A percentile compares a stretch with the other conserved stretches of the same genome.
Conservation (phyloP, 1,284 basidiomycete genomes). For the Pseudozyma sp. region DNA sequence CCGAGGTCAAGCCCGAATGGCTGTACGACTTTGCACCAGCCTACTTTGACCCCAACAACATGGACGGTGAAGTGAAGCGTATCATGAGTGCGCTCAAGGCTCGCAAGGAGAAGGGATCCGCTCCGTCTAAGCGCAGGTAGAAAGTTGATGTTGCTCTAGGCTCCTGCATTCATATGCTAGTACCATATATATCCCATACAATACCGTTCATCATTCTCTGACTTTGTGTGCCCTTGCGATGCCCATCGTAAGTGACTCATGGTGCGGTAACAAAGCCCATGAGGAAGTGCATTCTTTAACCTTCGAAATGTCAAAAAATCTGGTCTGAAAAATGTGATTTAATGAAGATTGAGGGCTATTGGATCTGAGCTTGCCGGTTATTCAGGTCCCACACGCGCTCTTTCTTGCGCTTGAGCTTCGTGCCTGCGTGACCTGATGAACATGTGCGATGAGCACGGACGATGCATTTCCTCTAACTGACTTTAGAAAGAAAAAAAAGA, state of each 20-base stretch:
- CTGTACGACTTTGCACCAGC: conserved; percentile 81
- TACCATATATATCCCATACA: conserved; percentile 5
- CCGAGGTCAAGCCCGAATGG: conserved; percentile 91
- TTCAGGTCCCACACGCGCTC: no score
- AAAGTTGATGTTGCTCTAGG: not conserved
- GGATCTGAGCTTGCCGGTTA: no score
- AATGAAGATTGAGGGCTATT: no score
- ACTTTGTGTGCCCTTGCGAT: no score
- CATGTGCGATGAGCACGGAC: conserved; percentile 1
- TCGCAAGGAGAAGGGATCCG: conserved; percentile 46
- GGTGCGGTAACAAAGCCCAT: no score
- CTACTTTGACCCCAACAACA: conserved; percentile 78
- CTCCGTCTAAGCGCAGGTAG: conserved; percentile 32
- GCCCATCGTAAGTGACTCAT: no score
- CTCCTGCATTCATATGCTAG: not conserved
- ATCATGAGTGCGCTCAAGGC: conserved; percentile 57
- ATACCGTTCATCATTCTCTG: not conserved
- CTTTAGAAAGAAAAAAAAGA: no score
- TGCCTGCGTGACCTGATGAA: not conserved
- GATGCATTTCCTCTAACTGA: no score
- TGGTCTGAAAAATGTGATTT: no score
- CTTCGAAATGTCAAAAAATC: no score
- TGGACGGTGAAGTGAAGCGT: conserved; percentile 63
- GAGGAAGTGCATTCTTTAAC: no score
- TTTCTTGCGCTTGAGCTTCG: no score